These are phyloP conservation scores for Cladosporium sp. DNA, from an alignment of 2,329 filamentous ascomycete genomes.

Conservation along the genomic window DNA sequence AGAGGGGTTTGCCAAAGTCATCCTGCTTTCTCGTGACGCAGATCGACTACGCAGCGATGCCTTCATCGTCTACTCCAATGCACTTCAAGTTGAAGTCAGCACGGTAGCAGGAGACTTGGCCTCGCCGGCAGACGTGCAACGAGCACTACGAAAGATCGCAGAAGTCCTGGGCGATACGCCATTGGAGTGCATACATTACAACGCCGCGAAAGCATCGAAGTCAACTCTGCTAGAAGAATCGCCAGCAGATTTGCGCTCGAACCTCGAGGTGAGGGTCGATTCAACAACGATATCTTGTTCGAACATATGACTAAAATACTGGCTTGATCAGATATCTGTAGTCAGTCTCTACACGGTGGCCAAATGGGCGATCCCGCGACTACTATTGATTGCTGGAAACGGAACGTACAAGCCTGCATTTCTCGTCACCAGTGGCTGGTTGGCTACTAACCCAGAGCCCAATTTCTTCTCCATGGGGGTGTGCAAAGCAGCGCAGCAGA, in stretches of 20 bases:
- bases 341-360: conserved; percentile 44
- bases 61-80: conserved; percentile 17
- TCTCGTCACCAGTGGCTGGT: conserved; percentile 44
- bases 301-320: background rate
- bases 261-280: background rate
- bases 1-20: conserved; percentile 23
- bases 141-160: conserved; percentile 38
- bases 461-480: conserved; percentile 46
- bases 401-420: conserved; percentile 37
- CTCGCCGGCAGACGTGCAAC: conserved; percentile 33
- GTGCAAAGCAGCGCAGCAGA: conserved; percentile 48
- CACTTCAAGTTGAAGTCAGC: conserved; percentile 28
- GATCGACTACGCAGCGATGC: conserved; percentile 23
- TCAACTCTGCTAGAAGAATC: background rate
- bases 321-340: conserved; percentile 35
- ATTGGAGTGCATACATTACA: conserved; percentile 38
- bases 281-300: background rate
- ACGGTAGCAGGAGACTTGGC: conserved; percentile 42
- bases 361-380: conserved; percentile 42
- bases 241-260: background rate
- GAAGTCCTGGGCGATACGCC: conserved; percentile 30
- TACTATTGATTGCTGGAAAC: conserved; percentile 26
- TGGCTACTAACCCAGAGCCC: conserved; percentile 44
- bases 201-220: background rate
- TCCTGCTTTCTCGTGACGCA: conserved; percentile 22